Base-by-base conservation (phyloP, 345 rosid genomes). In the Bruguiera sexangula region DNA sequence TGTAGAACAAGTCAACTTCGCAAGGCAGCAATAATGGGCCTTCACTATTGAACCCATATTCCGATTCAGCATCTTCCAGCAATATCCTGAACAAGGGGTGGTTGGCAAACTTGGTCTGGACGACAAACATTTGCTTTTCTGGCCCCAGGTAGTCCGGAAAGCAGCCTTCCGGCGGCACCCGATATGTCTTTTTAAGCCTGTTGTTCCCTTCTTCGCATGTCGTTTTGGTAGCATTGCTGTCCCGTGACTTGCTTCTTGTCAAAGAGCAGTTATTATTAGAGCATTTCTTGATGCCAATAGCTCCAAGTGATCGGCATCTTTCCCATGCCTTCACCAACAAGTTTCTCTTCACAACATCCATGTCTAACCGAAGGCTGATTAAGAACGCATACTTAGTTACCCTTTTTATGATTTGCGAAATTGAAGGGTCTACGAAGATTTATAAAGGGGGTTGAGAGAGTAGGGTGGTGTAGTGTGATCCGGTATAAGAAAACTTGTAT, bases 11-110 rank as follows among this genome's bases (percentile, higher is more conserved):
- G 71, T 86, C 88, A 37, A 88, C 93, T 50, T 88, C 84, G 13
- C 98, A 92, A 8, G 96, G 96, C 60, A 92, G 88, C 71, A 71
- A 62, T 27, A 92, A 76, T 1, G 98, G 98, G 31, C 96, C 96
- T 22, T 88, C 86, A 21, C 71, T 52, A 31, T 56, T 52, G 66
- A 72, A 87, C n/a, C 96, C 95, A 31, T 83, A 92, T 67, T 86
- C 98, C 36, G 30, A 53, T 66, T 82, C 98, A 1, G 96, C 93
- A 2, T 90, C 98, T 58, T 92, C 96, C 27, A 92, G 82, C 85
- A 92, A 34, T 62, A 76, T 61, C 84, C 72, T 78, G 87, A 92
- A 90, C 78, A 86, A 29, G 11, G 96, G 93, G 75, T 92, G 98
- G 70, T 82, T 90, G 4, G 79, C 83, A 2, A 74, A 46, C 76